phyloP scores from a whole-genome alignment of 805 yeast species.

The Tetrapisispora fleetii region DNA sequence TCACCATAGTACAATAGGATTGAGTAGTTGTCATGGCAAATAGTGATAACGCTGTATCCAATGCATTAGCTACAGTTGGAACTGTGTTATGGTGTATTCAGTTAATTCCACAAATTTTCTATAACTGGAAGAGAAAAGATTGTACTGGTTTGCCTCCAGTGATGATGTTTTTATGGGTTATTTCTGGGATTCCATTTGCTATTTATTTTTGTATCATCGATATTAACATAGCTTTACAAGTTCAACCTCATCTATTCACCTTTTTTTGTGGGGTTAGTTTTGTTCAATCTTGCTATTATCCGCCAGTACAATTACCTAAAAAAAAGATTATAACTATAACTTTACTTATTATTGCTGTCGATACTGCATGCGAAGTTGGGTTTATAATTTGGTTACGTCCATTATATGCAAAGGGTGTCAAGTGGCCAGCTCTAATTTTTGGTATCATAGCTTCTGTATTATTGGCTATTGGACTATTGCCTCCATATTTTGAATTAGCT shows the following conservation, averaged over 20 bases:
- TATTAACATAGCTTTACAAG: constrained; percentile 65
- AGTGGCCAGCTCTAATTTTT: constrained; percentile 73
- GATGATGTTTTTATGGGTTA: constrained; percentile 81
- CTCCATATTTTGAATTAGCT: constrained; percentile 79
- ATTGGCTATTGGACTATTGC: constrained; percentile 68
- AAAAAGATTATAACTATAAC: constrained; percentile 32
- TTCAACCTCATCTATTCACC: constrained; percentile 83
- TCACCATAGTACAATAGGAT: background rate
- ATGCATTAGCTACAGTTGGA: constrained; percentile 77
- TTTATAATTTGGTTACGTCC: constrained; percentile 62
- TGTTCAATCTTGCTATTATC: constrained; percentile 60
- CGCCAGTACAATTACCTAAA: constrained; percentile 43
- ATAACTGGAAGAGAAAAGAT: constrained; percentile 65
- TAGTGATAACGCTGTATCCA: constrained; percentile 31
- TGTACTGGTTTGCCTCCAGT: constrained; percentile 82
- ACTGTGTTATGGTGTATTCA: constrained; percentile 92
- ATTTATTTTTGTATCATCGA: constrained; percentile 69
- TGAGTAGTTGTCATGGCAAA: background rate
- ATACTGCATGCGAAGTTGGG: constrained; percentile 59
- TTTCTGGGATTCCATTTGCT: constrained; percentile 71
- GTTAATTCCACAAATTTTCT: constrained; percentile 71
- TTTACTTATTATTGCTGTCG: constrained; percentile 32
- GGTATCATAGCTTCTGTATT: constrained; percentile 74
- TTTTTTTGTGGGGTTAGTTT: constrained; percentile 57
- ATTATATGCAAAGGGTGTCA: constrained; percentile 37